Evolutionary conservation across 495 filamentous ascomycete species (phyloP), one percentile per base, ranked within the genome.

Genomic region (Talaromyces thailandensis): DNA sequence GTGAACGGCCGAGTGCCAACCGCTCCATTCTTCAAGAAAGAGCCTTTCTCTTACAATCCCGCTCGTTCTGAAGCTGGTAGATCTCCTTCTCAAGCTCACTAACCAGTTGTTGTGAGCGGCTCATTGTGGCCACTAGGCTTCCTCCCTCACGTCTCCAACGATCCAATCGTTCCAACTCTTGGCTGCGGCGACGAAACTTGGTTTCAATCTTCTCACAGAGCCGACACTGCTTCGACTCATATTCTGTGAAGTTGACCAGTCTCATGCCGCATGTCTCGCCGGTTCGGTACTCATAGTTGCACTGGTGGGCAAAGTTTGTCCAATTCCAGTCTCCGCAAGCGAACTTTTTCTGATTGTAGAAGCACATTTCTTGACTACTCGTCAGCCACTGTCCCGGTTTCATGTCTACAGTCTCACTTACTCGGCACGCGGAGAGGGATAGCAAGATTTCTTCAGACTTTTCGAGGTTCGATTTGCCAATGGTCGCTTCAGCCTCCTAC

Each of bases 221-320:
- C 67, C 87, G 88, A 79, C 93, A 97, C 66, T 85, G 84, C 56
- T 77, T 66, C 64, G 65, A 66, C 68, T 69, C 82, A 73, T 65
- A 82, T 69, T 72, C 90, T 84, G 76, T 86, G 73, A 78, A 85
- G 85, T 79, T 75, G 71, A 96, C 87, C 70, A 97, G 86, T 79
- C 88, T 94, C 81, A 96, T 92, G 68, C 94, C 94, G 77, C 94
- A 98, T 48, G 94, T 98, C 82, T 98, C 94, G 71, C 94, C 94
- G 56, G 88, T 97, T 68, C 95, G 91, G 79, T 98, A 96, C 70
- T 98, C 94, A 76, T 88, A 89, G 73, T 89, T 86, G 85, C 95
- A 98, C 66, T 96, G 94, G 75, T 93, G 84, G 64, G 90, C 86
- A 82, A 98, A 97, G 74, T 86, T 87, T 67, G 90, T 90, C 94